A percentile compares a stretch with the other conserved stretches of the same genome.
Evolutionary conservation across 345 rosid species (phyloP).

Genomic region (Brassica nigra): DNA sequence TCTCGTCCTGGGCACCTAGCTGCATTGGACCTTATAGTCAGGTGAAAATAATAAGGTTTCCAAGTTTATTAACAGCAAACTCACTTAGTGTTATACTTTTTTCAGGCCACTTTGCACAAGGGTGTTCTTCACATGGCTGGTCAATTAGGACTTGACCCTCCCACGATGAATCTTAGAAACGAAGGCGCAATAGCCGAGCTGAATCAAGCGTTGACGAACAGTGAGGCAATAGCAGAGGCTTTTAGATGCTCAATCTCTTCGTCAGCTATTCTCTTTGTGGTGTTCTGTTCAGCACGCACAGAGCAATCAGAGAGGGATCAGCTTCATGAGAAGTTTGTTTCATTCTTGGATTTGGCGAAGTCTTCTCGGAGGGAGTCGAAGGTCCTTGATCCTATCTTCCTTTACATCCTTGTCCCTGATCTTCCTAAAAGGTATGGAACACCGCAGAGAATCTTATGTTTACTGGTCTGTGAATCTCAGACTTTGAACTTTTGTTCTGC

Average conservation of each 20-base stretch:
- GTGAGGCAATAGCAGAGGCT: constrained; percentile 87
- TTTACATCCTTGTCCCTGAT: constrained; percentile 79
- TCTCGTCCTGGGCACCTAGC: constrained; percentile 98
- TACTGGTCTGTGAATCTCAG: not conserved
- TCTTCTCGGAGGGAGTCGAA: constrained; percentile 39
- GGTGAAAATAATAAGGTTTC: constrained; percentile 41
- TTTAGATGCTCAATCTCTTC: constrained; percentile 71
- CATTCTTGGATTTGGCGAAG: constrained; percentile 52
- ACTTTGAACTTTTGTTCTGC: constrained; percentile 35
- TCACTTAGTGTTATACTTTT: not conserved
- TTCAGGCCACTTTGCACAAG: constrained; percentile 87
- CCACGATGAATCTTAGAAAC: constrained; percentile 66
- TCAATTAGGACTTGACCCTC: constrained; percentile 92
- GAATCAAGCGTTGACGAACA: constrained; percentile 77
- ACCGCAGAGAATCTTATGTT: not conserved
- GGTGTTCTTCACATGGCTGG: constrained; percentile 93
- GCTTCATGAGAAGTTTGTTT: constrained; percentile 63
- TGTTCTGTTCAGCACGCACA: constrained; percentile 67
- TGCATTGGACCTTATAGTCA: constrained; percentile 99
- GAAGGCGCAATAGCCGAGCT: constrained; percentile 73
- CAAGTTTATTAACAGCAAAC: too few relatives aligned
- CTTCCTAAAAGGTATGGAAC: constrained; percentile 78
- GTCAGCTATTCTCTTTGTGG: constrained; percentile 62
- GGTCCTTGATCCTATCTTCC: constrained; percentile 58
- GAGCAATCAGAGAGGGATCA: constrained; percentile 57